Evolutionary conservation across 345 rosid species (phyloP).

Genomic region (Litchi chinensis): DNA sequence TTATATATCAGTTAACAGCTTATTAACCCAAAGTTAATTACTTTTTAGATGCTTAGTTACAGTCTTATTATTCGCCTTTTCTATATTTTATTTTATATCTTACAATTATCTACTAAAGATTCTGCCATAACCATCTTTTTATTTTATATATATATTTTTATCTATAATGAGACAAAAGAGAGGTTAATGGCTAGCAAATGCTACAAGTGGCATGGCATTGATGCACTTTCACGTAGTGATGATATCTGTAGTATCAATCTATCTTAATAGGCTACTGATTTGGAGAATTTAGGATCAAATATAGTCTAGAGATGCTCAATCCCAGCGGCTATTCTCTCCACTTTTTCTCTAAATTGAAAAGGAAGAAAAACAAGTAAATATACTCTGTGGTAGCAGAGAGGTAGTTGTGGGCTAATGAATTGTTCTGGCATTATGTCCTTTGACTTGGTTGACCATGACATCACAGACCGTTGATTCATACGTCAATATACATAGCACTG

Average conservation of each 20-base stretch:
- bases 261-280: constrained; percentile 4
- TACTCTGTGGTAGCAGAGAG: no score
- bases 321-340: not conserved
- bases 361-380: not conserved
- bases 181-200: not conserved
- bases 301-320: not conserved
- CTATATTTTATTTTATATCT: not conserved
- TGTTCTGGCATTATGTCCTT: not conserved
- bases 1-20: not conserved
- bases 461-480: not conserved
- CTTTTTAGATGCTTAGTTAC: not conserved
- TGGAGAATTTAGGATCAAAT: constrained; percentile 9
- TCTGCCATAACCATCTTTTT: not conserved
- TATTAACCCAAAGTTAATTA: not conserved
- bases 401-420: not conserved
- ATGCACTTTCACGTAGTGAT: not conserved
- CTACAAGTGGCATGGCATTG: not conserved
- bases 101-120: not conserved
- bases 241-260: not conserved
- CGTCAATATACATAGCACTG: not conserved
- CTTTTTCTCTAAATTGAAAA: not conserved
- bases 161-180: constrained; percentile 9
- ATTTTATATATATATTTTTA: not conserved
- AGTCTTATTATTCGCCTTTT: not conserved
- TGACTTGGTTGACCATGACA: constrained; percentile 11